Conservation (phyloP, 192 early-diverging fungal species). For the Chytriomyces sp. region DNA sequence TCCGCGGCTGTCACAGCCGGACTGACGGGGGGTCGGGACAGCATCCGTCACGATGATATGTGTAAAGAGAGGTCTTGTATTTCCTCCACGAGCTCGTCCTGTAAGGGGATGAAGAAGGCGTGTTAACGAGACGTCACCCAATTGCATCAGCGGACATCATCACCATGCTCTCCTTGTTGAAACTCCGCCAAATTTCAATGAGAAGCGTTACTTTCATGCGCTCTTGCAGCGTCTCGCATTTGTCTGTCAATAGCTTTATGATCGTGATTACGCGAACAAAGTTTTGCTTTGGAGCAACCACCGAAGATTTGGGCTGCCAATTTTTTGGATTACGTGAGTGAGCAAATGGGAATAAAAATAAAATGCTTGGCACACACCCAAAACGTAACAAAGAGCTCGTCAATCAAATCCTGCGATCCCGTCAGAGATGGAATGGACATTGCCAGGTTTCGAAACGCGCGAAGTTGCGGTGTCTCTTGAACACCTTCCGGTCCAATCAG, state of each 20-base stretch:
- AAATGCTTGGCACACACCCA: background rate
- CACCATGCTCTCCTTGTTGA: background rate
- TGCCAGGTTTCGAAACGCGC: background rate
- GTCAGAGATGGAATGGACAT: background rate
- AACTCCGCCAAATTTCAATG: background rate
- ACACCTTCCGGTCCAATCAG: background rate
- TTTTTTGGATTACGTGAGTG: too few species aligned
- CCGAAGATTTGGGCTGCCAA: too few species aligned
- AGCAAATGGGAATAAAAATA: too few species aligned
- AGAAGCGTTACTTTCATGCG: background rate
- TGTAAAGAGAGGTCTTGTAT: too few species aligned
- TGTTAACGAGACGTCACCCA: too few species aligned
- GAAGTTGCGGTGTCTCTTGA: background rate
- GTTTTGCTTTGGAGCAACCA: background rate
- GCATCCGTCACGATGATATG: too few species aligned
- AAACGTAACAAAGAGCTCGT: background rate
- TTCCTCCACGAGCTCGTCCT: too few species aligned
- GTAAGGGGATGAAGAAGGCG: too few species aligned
- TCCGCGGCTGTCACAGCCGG: too few species aligned
- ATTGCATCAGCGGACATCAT: too few species aligned
- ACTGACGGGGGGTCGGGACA: too few species aligned
- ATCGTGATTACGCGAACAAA: background rate
- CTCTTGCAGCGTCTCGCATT: background rate
- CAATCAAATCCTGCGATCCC: background rate
- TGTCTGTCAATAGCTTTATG: background rate